These are phyloP conservation scores for Oryza glaberrima DNA, from an alignment of 176 grass and related monocot species.

Conservation along the genomic window DNA sequence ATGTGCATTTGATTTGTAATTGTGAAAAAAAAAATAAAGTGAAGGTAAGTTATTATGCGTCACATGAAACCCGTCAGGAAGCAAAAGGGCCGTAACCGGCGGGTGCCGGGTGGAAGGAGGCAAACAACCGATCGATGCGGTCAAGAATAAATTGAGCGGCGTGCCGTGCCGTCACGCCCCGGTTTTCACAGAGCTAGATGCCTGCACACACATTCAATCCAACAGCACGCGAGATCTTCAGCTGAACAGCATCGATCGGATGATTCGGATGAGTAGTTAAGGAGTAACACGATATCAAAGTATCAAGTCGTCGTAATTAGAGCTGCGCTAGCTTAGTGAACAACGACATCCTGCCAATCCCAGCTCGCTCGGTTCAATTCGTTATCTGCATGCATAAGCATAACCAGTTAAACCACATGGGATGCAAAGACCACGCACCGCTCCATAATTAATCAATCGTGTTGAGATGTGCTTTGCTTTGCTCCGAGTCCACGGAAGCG, in stretches of 20 bases:
- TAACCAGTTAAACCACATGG: neutral
- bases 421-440: neutral
- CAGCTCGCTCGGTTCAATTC: conserved; percentile 5
- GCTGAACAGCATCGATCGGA: too few relatives aligned
- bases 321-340: neutral
- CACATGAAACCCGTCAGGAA: conserved; percentile 7
- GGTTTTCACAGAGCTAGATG: neutral
- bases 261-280: neutral
- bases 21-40: too few relatives aligned
- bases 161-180: neutral
- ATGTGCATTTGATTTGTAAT: too few relatives aligned
- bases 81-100: neutral
- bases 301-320: too few relatives aligned
- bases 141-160: neutral
- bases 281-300: too few relatives aligned
- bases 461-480: neutral
- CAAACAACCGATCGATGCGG: conserved; percentile 11
- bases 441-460: neutral
- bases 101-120: conserved; percentile 11
- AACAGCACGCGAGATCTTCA: too few relatives aligned
- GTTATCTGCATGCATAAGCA: conserved; percentile 2
- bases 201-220: too few relatives aligned
- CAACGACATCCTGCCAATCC: neutral
- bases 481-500: conserved; percentile 19
- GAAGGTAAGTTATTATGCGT: too few relatives aligned